Base-by-base conservation (phyloP, 2,329 filamentous ascomycete genomes). In the Fonsecaea multimorphosa region DNA sequence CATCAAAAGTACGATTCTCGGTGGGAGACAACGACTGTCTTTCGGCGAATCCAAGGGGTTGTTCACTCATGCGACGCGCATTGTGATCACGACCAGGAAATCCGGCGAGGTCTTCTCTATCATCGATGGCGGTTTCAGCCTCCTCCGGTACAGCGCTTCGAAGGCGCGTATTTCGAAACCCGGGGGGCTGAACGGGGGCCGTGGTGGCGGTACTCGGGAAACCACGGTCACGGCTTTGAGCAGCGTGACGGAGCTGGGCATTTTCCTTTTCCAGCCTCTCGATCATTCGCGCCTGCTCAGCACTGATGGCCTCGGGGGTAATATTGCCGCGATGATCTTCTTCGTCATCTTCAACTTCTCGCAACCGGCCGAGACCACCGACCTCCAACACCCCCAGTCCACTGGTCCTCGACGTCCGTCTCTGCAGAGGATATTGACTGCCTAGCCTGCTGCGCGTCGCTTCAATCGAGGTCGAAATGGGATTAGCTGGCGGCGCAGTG, bases 331-430 rank as follows among this genome's bases (percentile, higher is more conserved):
- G 55, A 6, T 57, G 24, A 8, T 76, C 78, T 56, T 78, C 77
- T 53, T 78, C 78, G 24, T 78, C 80, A 66, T 82, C 81, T 27
- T 83, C 82, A 36, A 82, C 81, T 71, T 84, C 82, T 52, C 79
- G 77, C 56, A 84, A 77, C 54, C 79, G 80, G 32, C 78, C 81
- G 5, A 84, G 76, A 51, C 78, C 78, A 12, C 77, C 78, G 27
- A 79, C 74, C 65, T 84, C 82, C 11, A 81, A 68, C 58, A 81
- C 81, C 12, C 80, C 80, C 8, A 83, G 74, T 40, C 83, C 73
- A 62, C 79, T 82, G 44, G 80, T 79, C 29, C 82, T 87, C 14
- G 93, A 96, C 3, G 91, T 91, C 38, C 92, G 87, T 75, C 95
- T 91, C 72, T 94, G 91, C 34, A 96, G 82, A 31, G 90, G 85